A percentile compares a stretch with the other conserved stretches of the same genome.
Evolutionary conservation across 164 flowering plant species (phyloP).

Genomic region (Paratinospora sagittata): DNA sequence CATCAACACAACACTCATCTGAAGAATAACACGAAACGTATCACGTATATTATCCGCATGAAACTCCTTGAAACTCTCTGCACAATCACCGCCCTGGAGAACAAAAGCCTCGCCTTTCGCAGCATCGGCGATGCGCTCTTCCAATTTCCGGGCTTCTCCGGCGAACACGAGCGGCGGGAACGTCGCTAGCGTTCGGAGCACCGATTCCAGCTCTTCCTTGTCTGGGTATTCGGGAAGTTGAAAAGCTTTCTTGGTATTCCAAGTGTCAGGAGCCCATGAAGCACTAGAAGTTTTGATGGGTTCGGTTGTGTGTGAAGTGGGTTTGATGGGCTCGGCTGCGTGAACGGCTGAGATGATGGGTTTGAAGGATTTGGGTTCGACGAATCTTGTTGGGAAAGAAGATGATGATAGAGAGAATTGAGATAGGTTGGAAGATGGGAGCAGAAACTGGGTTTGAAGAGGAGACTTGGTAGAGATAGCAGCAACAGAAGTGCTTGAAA

Average conservation of each 20-base stretch:
- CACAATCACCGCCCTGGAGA: slow-evolving; percentile 30
- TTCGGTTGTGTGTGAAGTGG: background rate
- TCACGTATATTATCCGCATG: slow-evolving; percentile 24
- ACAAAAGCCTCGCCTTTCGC: slow-evolving; percentile 22
- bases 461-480: background rate
- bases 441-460: background rate
- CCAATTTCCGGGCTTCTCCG: slow-evolving; percentile 25
- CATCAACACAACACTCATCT: slow-evolving; percentile 26
- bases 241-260: slow-evolving; percentile 5
- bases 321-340: background rate
- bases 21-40: slow-evolving; percentile 22
- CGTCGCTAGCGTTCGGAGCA: background rate
- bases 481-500: background rate
- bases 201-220: slow-evolving; percentile 7
- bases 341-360: background rate
- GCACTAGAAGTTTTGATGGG: background rate
- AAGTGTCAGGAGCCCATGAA: background rate
- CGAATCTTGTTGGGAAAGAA: background rate
- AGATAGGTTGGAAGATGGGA: background rate
- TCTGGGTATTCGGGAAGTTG: slow-evolving; percentile 6
- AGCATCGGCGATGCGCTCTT: slow-evolving; percentile 21
- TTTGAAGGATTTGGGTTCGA: background rate
- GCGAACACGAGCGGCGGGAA: slow-evolving; percentile 28
- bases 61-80: slow-evolving; percentile 30
- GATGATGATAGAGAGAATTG: background rate